These are phyloP conservation scores for Nemania abortiva DNA, from an alignment of 2,329 filamentous ascomycete genomes.

Conservation along the genomic window DNA sequence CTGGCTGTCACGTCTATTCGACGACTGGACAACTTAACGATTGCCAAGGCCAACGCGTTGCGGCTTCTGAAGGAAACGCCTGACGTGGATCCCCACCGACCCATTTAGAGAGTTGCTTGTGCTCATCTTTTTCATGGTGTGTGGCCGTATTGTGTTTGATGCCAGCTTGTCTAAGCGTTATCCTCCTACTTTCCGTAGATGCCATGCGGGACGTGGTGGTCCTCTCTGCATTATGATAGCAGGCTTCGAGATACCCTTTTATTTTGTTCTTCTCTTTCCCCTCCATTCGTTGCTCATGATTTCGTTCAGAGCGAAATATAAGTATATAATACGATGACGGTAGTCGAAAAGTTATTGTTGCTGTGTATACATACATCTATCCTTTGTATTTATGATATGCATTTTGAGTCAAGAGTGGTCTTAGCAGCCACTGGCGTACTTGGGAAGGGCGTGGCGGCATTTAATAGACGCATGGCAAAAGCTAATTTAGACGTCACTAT, in stretches of 20 bases:
- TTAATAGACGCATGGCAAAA: slow-evolving; percentile 30
- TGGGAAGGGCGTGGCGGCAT: slow-evolving; percentile 15
- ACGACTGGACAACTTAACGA: slow-evolving; percentile 35
- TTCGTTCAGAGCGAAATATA: slow-evolving; percentile 12
- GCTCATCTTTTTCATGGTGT: slow-evolving; percentile 4
- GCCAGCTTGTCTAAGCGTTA: slow-evolving; percentile 11
- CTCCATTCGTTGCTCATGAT: slow-evolving; percentile 5
- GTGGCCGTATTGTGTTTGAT: slow-evolving; percentile 1
- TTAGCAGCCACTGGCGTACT: slow-evolving; percentile 20
- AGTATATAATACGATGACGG: slow-evolving; percentile 22
- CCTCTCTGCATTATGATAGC: slow-evolving; percentile 4
- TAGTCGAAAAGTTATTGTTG: not conserved
- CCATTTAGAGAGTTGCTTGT: slow-evolving; percentile 18
- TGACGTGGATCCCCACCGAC: slow-evolving; percentile 36
- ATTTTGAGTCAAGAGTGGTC: not conserved
- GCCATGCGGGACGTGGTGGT: slow-evolving; percentile 29
- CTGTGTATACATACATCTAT: slow-evolving; percentile 26
- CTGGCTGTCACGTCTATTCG: slow-evolving; percentile 41
- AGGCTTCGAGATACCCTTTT: slow-evolving; percentile 35
- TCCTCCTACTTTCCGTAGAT: slow-evolving; percentile 16
- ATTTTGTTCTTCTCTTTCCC: not conserved
- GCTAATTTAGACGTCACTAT: slow-evolving; percentile 9
- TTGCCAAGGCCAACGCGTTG: slow-evolving; percentile 36
- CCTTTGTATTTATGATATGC: slow-evolving; percentile 24
- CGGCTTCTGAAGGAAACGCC: slow-evolving; percentile 37